These are phyloP conservation scores for Collybiopsis luxurians DNA, from an alignment of 768 basidiomycete genomes.

Conservation along the genomic window DNA sequence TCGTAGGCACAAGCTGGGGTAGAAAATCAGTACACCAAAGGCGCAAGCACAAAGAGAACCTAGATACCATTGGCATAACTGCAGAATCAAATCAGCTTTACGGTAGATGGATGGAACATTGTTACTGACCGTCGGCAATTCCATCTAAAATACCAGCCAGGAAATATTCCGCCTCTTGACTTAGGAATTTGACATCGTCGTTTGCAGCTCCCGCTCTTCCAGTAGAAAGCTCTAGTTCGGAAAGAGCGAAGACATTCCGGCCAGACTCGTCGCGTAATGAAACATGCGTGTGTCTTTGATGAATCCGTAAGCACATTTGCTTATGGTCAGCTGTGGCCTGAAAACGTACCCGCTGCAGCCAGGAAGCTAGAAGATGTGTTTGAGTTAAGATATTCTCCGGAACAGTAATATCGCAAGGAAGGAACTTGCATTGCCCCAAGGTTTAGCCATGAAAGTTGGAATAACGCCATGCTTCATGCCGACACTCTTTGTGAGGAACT, in stretches of 20 bases:
- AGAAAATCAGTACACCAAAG: not conserved
- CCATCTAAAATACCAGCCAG: slow-evolving; percentile 92
- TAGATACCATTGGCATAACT: slow-evolving; percentile 81
- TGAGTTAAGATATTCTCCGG: not conserved
- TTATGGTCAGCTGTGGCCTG: not conserved
- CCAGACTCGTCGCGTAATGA: slow-evolving; percentile 71
- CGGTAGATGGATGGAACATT: not conserved
- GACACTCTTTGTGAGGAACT: slow-evolving; percentile 86
- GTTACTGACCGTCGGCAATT: slow-evolving; percentile 73
- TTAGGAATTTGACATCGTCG: slow-evolving; percentile 83
- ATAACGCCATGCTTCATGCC: slow-evolving; percentile 87
- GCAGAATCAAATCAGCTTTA: slow-evolving; percentile 1
- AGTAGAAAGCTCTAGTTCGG: slow-evolving; percentile 51
- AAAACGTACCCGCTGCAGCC: slow-evolving; percentile 84
- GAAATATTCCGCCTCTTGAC: slow-evolving; percentile 85
- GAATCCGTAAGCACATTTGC: not conserved
- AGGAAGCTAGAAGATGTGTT: slow-evolving; percentile 58
- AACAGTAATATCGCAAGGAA: not conserved
- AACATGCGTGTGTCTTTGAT: slow-evolving; percentile 82
- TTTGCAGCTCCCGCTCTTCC: slow-evolving; percentile 73
- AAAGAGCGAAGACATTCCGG: slow-evolving; percentile 76
- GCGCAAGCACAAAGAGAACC: not conserved
- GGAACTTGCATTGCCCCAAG: slow-evolving; percentile 82
- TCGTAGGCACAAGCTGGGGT: slow-evolving; percentile 77
- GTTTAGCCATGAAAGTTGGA: slow-evolving; percentile 99